These are phyloP conservation scores for Xerocomus potaroensis DNA, from an alignment of 768 basidiomycete species.

Conservation along the genomic window DNA sequence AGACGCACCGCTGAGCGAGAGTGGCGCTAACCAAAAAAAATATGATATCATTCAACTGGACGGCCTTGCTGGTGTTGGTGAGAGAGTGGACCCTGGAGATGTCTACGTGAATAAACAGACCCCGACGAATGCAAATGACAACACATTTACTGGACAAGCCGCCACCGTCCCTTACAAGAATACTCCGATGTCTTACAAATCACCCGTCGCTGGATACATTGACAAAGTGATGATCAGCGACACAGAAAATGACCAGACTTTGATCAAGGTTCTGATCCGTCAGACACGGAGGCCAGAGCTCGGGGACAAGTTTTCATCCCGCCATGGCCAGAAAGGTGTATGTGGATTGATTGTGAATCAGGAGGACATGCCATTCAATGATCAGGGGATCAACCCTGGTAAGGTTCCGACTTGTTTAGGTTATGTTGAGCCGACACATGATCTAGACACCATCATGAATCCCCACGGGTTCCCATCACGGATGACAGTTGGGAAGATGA, in stretches of 20 bases:
- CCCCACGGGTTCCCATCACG: conserved; percentile 99
- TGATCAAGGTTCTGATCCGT: conserved; percentile 96
- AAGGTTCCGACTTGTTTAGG: conserved; percentile 18
- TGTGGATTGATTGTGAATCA: conserved; percentile 99
- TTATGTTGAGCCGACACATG: conserved; percentile 12
- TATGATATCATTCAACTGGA: conserved; percentile 91
- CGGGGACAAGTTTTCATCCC: conserved; percentile 97
- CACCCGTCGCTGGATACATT: conserved; percentile 87
- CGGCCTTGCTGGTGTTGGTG: conserved; percentile 92
- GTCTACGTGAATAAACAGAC: conserved; percentile 97
- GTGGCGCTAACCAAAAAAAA: conserved; percentile 72
- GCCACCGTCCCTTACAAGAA: conserved; percentile 88
- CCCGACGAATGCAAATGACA: conserved; percentile 90
- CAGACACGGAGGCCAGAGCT: conserved; percentile 96
- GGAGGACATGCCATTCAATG: conserved; percentile 99
- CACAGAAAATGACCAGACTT: conserved; percentile 91
- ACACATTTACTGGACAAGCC: conserved; percentile 80
- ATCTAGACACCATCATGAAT: conserved; percentile 96
- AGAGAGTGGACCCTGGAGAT: conserved; percentile 88
- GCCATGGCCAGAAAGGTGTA: conserved; percentile 99
- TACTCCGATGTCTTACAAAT: conserved; percentile 89
- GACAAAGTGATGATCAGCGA: conserved; percentile 99
- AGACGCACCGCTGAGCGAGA: conserved; percentile 84
- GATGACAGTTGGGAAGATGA: conserved; percentile 99
- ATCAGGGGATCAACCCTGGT: conserved; percentile 93